Evolutionary conservation across 805 yeast genomes (phyloP), one percentile per base, ranked within the genome.

Genomic region (Kuraishia capsulata): DNA sequence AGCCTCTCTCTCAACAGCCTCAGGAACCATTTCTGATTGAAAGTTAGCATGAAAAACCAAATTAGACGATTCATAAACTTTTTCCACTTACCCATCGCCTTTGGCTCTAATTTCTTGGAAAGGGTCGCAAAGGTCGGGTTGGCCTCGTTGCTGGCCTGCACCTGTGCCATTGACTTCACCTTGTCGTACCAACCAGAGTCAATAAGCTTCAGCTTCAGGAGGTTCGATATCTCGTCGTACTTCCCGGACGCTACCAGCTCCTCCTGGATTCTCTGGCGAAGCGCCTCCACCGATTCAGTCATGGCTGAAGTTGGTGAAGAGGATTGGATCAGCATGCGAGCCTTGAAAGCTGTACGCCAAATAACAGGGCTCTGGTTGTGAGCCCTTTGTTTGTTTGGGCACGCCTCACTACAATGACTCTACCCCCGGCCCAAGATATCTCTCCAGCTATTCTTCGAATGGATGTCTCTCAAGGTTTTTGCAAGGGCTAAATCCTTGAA

Each of bases 181-280:
- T 79, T 69, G 48, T 86, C 95, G 43, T 75, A 76, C 97, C 97
- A 89, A 4, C 96, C 96, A 1, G 81, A 70, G 51, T 83, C 82
- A 38, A 77, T 70, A 9, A 89, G 68, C 50, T 73, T 75, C 39
- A 78, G 68, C 47, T 76, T 76, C 42, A 89, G 61, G 35, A 70
- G 65, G 37, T 73, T 71, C 36, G 81, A 78, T 39, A 86, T 81
- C 67, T 71, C 68, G 43, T 83, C 90, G 57, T 87, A 87, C 58
- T 81, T 83, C 0, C 96, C 96, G 21, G 86, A 73, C 23, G 78
- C 71, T 3, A 86, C 76, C 29, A 87, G 68, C 49, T 77, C 78
- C 41, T 75, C 75, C 48, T 82, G 86, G 33, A 86, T 81, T 49
- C 78, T 76, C 6, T 77, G 66, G 54, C 72, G 73, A 36, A 78